Conservation (phyloP, 2,329 filamentous ascomycete genomes). For the Hymenoscyphus fructigenus region DNA sequence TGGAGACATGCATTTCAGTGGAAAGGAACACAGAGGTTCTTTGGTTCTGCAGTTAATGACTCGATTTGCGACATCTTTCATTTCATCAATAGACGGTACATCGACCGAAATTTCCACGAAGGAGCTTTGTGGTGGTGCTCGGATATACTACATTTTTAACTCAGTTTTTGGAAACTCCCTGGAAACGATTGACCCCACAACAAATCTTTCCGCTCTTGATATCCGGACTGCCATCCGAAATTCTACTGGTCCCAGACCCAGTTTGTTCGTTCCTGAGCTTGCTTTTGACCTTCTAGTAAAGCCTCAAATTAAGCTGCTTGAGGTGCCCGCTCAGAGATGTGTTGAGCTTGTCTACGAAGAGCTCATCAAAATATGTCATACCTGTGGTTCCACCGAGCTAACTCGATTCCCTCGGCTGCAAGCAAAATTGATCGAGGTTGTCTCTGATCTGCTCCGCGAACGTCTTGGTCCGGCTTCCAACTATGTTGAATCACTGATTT, state of each 20-base stretch:
- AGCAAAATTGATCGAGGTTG: conserved; percentile 95
- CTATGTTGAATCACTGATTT: conserved; percentile 95
- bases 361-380: conserved; percentile 98
- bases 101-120: conserved; percentile 99
- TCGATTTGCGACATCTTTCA: conserved; percentile 94
- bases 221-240: conserved; percentile 97
- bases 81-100: conserved; percentile 97
- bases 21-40: conserved; percentile 93
- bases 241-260: conserved; percentile 92
- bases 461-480: conserved; percentile 82
- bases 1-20: conserved; percentile 95
- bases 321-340: conserved; percentile 91
- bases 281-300: conserved; percentile 97
- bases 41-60: conserved; percentile 98
- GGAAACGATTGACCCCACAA: conserved; percentile 93
- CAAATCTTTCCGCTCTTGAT: conserved; percentile 89
- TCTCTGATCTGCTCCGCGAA: conserved; percentile 92
- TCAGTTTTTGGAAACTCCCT: conserved; percentile 81
- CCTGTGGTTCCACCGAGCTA: conserved; percentile 92
- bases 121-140: conserved; percentile 44
- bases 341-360: conserved; percentile 98
- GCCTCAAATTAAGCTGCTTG: conserved; percentile 95
- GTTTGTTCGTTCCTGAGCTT: conserved; percentile 94
- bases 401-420: conserved; percentile 89
- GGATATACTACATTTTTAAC: conserved; percentile 39